A percentile compares a stretch with the other conserved stretches of the same genome.
phyloP scores from a whole-genome alignment of 1,284 basidiomycete species.

The Meira nashicola region DNA sequence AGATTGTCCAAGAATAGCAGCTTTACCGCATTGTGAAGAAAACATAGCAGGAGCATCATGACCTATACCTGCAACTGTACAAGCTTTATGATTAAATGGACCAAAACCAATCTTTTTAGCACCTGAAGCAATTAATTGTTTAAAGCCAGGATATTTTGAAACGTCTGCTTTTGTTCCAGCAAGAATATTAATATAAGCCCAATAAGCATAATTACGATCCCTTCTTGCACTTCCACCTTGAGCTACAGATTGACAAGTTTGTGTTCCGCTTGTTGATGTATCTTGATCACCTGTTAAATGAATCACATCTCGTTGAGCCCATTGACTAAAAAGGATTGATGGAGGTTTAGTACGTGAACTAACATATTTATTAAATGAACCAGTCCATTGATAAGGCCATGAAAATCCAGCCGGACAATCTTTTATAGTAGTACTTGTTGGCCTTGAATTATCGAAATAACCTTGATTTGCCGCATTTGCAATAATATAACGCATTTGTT shows the following conservation, averaged over 20 bases:
- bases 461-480: background rate
- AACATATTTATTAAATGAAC: background rate
- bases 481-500: background rate
- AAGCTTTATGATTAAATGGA: background rate
- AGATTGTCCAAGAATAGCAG: conserved; percentile 19
- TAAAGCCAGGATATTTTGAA: conserved; percentile 20
- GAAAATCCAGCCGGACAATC: background rate
- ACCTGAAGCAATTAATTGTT: background rate
- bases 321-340: background rate
- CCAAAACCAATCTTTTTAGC: background rate
- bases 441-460: background rate
- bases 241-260: conserved; percentile 17
- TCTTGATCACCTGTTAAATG: conserved; percentile 21
- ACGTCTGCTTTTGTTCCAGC: conserved; percentile 30
- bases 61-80: background rate
- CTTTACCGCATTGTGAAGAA: conserved; percentile 22
- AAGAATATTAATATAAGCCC: conserved; percentile 36
- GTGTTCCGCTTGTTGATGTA: conserved; percentile 23
- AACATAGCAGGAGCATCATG: conserved; percentile 11
- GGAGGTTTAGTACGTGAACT: background rate
- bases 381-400: background rate
- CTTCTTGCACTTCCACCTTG: conserved; percentile 35
- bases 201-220: conserved; percentile 36
- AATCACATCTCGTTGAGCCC: background rate
- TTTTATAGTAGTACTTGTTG: background rate